Percentiles rank a stretch among this genome's conserved stretches.
Evolutionary conservation across 1,139 yeast genomes (phyloP).

Genomic region (Trichomonascaceae sp.): DNA sequence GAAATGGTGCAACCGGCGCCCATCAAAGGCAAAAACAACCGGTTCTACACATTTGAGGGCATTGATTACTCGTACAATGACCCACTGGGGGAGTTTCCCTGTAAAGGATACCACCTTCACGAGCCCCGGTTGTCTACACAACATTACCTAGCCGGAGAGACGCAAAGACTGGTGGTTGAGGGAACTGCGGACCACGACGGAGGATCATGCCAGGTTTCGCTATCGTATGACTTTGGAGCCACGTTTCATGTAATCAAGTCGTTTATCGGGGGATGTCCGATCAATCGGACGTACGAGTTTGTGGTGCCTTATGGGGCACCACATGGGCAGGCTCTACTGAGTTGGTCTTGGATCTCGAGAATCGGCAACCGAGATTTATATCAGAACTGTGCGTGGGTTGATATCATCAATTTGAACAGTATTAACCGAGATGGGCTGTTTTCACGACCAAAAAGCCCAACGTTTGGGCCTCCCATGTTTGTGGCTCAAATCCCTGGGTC

Average conservation of each 20-base stretch:
- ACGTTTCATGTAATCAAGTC: constrained; percentile 18
- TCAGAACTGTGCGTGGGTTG: constrained; percentile 20
- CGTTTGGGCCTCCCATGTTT: constrained; percentile 13
- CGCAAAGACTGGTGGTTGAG: constrained; percentile 10
- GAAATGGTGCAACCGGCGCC: constrained; percentile 17
- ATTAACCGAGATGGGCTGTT: not conserved
- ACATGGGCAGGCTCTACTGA: constrained; percentile 14
- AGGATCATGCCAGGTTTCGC: constrained; percentile 19
- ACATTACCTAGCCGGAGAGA: constrained; percentile 13
- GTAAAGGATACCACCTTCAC: constrained; percentile 17
- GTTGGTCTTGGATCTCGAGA: constrained; percentile 19
- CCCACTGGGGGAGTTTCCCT: constrained; percentile 16
- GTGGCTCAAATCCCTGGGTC: constrained; percentile 14
- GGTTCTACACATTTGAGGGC: constrained; percentile 6
- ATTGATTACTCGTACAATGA: constrained; percentile 14
- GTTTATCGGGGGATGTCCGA: constrained; percentile 20
- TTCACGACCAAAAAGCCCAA: not conserved
- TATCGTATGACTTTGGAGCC: constrained; percentile 17
- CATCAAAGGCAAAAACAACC: constrained; percentile 13
- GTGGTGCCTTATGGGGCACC: constrained; percentile 15
- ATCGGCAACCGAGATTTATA: constrained; percentile 19
- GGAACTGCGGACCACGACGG: constrained; percentile 18
- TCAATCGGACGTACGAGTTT: constrained; percentile 13
- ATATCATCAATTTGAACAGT: constrained; percentile 8
- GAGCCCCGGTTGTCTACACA: constrained; percentile 13